A percentile compares a stretch with the other conserved stretches of the same genome.
These are phyloP conservation scores for Micractinium sp. DNA, from an alignment of 139 green algal genomes.

Conservation along the genomic window DNA sequence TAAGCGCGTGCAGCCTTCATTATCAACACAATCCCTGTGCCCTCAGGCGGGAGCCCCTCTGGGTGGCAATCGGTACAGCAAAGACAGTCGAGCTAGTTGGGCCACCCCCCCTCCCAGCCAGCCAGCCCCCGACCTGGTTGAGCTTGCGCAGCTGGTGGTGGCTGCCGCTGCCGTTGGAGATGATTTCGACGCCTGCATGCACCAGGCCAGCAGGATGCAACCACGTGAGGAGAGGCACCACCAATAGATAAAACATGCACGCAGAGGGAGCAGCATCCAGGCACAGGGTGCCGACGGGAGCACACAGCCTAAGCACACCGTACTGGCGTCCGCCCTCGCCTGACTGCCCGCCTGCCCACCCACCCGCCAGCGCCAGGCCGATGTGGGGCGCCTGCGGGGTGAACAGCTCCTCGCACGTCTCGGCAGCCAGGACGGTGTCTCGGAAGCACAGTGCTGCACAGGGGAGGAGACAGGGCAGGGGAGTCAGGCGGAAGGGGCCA, in stretches of 20 bases:
- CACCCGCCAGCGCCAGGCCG: constrained; percentile 66
- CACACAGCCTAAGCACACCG: too few species aligned
- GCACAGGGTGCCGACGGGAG: too few species aligned
- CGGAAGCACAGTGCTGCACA: constrained; percentile 62
- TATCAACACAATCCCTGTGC: too few species aligned
- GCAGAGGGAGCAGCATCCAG: not conserved
- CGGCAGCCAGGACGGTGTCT: constrained; percentile 77
- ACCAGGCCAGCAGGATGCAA: not conserved
- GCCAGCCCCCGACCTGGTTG: constrained; percentile 26
- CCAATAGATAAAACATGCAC: not conserved
- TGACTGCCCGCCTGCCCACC: not conserved
- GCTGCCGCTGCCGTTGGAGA: constrained; percentile 92
- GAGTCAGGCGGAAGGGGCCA: not conserved
- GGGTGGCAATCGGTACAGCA: too few species aligned
- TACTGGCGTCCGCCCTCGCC: not conserved
- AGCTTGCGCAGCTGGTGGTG: constrained; percentile 89
- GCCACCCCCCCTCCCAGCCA: too few species aligned
- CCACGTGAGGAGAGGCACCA: not conserved
- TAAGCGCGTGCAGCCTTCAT: too few species aligned
- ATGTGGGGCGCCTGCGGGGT: constrained; percentile 85
- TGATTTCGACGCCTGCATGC: constrained; percentile 86
- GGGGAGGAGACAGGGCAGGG: too few species aligned
- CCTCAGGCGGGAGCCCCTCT: too few species aligned
- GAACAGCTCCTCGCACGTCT: constrained; percentile 99
- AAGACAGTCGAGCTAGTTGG: too few species aligned